phyloP scores from a whole-genome alignment of 2,329 filamentous ascomycete species.

The Lachnellula cervina region DNA sequence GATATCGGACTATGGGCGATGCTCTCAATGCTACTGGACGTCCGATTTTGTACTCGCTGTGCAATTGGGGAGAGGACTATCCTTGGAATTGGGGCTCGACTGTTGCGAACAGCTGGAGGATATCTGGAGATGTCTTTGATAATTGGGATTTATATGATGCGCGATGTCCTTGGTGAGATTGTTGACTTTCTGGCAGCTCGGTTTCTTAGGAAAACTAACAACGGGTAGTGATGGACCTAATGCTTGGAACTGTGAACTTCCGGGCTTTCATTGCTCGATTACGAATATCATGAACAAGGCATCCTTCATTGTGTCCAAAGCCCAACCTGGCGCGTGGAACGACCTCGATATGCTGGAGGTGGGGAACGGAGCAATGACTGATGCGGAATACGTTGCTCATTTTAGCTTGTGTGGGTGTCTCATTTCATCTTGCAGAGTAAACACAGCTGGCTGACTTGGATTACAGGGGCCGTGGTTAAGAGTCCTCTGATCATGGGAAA shows the following conservation, averaged over 20 bases:
- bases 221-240: conserved; percentile 34
- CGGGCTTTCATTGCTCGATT: conserved; percentile 31
- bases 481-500: conserved; percentile 30
- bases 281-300: conserved; percentile 28
- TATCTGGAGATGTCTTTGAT: conserved; percentile 36
- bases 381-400: conserved; percentile 34
- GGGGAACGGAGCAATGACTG: conserved; percentile 34
- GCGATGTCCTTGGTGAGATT: conserved; percentile 30
- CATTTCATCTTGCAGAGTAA: not conserved
- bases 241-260: conserved; percentile 28
- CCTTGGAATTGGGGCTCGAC: conserved; percentile 35
- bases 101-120: conserved; percentile 35
- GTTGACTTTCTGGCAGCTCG: not conserved
- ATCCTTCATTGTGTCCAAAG: conserved; percentile 27
- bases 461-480: conserved; percentile 25
- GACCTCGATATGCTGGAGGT: conserved; percentile 35
- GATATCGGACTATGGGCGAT: conserved; percentile 33
- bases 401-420: conserved; percentile 24
- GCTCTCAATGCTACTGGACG: conserved; percentile 34
- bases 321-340: conserved; percentile 30
- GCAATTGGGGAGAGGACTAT: conserved; percentile 47
- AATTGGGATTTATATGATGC: conserved; percentile 37
- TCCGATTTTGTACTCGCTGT: conserved; percentile 36
- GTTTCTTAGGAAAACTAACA: not conserved
- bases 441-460: conserved; percentile 10